Percentiles rank a stretch among this genome's conserved stretches.
These are phyloP conservation scores for Aspergillus flavus DNA, from an alignment of 2,329 filamentous ascomycete species.

Conservation along the genomic window DNA sequence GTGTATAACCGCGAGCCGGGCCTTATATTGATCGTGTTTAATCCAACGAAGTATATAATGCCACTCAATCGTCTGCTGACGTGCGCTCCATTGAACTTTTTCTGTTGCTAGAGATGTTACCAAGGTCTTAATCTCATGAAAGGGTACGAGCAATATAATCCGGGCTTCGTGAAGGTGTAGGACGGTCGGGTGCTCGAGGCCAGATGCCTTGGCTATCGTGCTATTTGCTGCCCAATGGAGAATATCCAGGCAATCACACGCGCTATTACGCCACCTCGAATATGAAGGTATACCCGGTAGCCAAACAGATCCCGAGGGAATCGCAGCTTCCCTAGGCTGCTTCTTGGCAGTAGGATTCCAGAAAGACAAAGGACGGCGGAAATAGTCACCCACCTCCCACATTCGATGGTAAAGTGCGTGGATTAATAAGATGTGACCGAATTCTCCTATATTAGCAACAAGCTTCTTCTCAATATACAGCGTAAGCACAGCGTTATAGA, in stretches of 20 bases:
- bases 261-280: slow-evolving; percentile 49
- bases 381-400: slow-evolving; percentile 53
- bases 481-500: slow-evolving; percentile 47
- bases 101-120: slow-evolving; percentile 39
- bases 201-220: slow-evolving; percentile 51
- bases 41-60: slow-evolving; percentile 54
- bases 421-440: slow-evolving; percentile 52
- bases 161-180: slow-evolving; percentile 59
- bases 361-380: slow-evolving; percentile 48
- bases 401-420: slow-evolving; percentile 55
- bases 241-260: slow-evolving; percentile 54
- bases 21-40: slow-evolving; percentile 56
- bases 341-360: slow-evolving; percentile 49
- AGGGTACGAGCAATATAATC: slow-evolving; percentile 55
- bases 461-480: slow-evolving; percentile 55
- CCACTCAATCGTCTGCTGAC: slow-evolving; percentile 35
- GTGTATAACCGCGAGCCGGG: slow-evolving; percentile 59
- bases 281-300: slow-evolving; percentile 52
- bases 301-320: slow-evolving; percentile 45
- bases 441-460: slow-evolving; percentile 49
- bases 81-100: slow-evolving; percentile 34
- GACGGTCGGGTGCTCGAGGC: slow-evolving; percentile 58
- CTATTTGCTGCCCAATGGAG: slow-evolving; percentile 62
- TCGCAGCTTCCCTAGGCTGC: slow-evolving; percentile 37
- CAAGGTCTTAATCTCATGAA: slow-evolving; percentile 49